These are phyloP conservation scores for Oehlia diaphana DNA, from an alignment of 192 early-diverging fungal genomes.

Conservation along the genomic window DNA sequence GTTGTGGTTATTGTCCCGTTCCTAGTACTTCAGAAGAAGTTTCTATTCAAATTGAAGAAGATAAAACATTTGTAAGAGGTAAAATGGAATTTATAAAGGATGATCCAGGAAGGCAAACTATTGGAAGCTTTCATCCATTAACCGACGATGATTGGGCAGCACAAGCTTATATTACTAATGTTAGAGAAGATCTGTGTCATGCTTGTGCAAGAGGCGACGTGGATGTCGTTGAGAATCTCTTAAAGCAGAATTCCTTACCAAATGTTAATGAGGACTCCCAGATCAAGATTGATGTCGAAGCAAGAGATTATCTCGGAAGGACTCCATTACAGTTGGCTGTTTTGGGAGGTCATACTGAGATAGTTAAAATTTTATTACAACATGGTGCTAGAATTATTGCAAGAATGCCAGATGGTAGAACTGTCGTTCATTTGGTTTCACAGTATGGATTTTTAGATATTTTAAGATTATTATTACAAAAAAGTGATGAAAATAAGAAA, in stretches of 20 bases:
- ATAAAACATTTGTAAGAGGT: neutral
- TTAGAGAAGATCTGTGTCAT: slow-evolving; percentile 12
- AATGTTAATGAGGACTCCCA: neutral
- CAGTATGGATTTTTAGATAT: slow-evolving; percentile 3
- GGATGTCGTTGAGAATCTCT: neutral
- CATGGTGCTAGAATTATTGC: slow-evolving; percentile 3
- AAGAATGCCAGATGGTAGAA: slow-evolving; percentile 3
- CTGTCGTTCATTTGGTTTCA: neutral
- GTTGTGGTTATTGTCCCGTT: slow-evolving; percentile 13
- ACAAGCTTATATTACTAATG: slow-evolving; percentile 8
- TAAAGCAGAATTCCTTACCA: neutral
- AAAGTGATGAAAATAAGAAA: slow-evolving; percentile 16
- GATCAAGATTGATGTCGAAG: neutral
- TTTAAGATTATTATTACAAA: neutral
- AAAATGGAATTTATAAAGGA: slow-evolving; percentile 4
- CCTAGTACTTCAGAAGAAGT: slow-evolving; percentile 3
- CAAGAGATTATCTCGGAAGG: slow-evolving; percentile 14
- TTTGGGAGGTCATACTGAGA: neutral
- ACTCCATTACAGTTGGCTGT: slow-evolving; percentile 21
- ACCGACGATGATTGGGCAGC: neutral
- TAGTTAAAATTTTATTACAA: neutral
- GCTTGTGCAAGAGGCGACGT: neutral
- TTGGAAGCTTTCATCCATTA: neutral
- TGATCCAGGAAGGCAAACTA: neutral
- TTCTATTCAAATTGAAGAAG: neutral